These are phyloP conservation scores for Lepidium didymum DNA, from an alignment of 345 rosid species.

Conservation along the genomic window DNA sequence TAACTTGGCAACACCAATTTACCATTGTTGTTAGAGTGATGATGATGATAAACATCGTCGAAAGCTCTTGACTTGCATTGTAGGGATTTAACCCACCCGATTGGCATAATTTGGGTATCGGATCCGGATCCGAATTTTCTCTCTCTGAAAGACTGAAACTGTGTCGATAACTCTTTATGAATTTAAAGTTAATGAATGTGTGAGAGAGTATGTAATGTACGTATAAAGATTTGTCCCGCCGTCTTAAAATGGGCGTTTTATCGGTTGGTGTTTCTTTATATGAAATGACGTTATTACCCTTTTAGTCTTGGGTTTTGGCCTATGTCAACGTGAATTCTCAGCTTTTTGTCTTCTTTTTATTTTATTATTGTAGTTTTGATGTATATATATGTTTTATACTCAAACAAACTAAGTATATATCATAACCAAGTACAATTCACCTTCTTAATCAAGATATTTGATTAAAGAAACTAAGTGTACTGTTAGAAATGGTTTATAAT, in stretches of 20 bases:
- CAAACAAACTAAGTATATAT: neutral
- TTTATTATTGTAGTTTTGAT: too few relatives aligned
- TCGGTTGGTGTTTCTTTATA: conserved; percentile 13
- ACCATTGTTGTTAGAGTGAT: conserved; percentile 31
- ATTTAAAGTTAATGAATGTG: neutral
- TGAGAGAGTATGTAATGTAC: neutral
- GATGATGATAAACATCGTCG: conserved; percentile 74
- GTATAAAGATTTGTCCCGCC: conserved; percentile 14
- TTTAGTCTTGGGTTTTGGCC: neutral
- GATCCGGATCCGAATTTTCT: conserved; percentile 7
- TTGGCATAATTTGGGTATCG: conserved; percentile 51
- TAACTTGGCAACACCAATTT: conserved; percentile 45
- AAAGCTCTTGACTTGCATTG: conserved; percentile 93
- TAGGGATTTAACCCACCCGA: conserved; percentile 76
- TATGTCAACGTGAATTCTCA: conserved; percentile 14
- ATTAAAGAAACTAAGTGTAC: too few relatives aligned
- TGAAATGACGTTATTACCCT: conserved; percentile 1
- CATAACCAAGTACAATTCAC: neutral
- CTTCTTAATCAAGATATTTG: neutral
- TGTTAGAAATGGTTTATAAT: too few relatives aligned
- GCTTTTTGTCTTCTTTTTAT: conserved; percentile 11
- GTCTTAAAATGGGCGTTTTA: conserved; percentile 23
- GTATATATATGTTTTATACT: too few relatives aligned
- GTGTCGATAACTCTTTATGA: neutral
- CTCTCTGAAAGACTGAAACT: neutral